A percentile compares a stretch with the other conserved stretches of the same genome.
Evolutionary conservation across 345 rosid genomes (phyloP).

Genomic region (Rhodamnia rubescens): DNA sequence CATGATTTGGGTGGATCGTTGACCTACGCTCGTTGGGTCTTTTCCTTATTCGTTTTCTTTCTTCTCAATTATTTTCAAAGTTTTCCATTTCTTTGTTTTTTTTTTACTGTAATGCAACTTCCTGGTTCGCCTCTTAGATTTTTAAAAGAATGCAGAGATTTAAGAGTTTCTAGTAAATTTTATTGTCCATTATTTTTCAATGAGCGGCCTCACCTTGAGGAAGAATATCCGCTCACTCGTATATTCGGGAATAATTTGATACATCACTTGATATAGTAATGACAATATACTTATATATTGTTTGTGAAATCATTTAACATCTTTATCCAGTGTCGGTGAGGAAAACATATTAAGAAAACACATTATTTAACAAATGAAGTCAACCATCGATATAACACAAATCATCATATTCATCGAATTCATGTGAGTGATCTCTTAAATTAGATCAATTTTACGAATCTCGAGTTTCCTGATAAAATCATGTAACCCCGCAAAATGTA

Average conservation of each 20-base stretch:
- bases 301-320: background rate
- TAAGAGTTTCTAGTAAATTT: background rate
- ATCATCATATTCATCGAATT: background rate
- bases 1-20: background rate
- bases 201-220: background rate
- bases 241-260: background rate
- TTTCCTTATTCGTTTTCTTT: background rate
- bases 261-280: background rate
- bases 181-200: background rate
- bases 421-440: background rate
- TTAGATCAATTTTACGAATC: background rate
- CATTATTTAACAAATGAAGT: background rate
- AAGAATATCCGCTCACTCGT: background rate
- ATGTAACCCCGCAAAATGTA: background rate
- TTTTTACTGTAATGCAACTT: background rate
- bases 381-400: background rate
- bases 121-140: background rate
- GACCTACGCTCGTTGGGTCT: background rate
- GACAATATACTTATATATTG: background rate
- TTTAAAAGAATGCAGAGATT: background rate
- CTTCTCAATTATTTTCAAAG: background rate
- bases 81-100: background rate
- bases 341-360: background rate
- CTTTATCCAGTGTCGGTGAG: accelerated
- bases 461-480: accelerated